A percentile compares a stretch with the other conserved stretches of the same genome.
phyloP scores from a whole-genome alignment of 176 grass and related monocot species.

The Chrysopogon serrulatus region DNA sequence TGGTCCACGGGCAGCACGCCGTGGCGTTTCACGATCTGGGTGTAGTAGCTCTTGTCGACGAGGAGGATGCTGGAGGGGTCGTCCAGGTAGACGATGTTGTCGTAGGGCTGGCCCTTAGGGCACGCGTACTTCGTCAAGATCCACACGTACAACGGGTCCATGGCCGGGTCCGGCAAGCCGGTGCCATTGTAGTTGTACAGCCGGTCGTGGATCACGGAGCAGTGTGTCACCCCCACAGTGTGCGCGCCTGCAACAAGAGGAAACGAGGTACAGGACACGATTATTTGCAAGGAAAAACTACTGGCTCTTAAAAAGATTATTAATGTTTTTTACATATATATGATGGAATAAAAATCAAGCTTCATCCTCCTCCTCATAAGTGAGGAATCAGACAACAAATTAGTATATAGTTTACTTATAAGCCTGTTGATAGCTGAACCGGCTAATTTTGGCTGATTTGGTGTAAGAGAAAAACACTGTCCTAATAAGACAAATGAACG shows the following conservation, averaged over 20 bases:
- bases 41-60: conserved; percentile 73
- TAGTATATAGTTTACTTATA: too few relatives aligned
- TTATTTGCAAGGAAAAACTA: too few relatives aligned
- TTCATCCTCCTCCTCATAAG: too few relatives aligned
- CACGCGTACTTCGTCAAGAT: conserved; percentile 46
- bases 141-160: conserved; percentile 35
- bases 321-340: too few relatives aligned
- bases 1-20: conserved; percentile 72
- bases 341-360: too few relatives aligned
- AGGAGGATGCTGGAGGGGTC: conserved; percentile 41
- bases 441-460: too few relatives aligned
- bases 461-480: too few relatives aligned
- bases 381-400: too few relatives aligned
- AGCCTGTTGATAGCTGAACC: too few relatives aligned
- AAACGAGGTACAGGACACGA: too few relatives aligned
- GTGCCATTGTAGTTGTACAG: conserved; percentile 64
- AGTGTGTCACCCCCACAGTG: conserved; percentile 78
- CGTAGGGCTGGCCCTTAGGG: not conserved
- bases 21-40: conserved; percentile 40
- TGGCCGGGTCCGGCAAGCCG: conserved; percentile 48
- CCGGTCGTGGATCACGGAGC: conserved; percentile 57
- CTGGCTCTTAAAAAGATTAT: too few relatives aligned
- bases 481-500: too few relatives aligned
- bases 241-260: conserved; percentile 47
- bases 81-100: conserved; percentile 68